Base-by-base conservation (phyloP, 257 asterid species). In the Solanum pennellii region DNA sequence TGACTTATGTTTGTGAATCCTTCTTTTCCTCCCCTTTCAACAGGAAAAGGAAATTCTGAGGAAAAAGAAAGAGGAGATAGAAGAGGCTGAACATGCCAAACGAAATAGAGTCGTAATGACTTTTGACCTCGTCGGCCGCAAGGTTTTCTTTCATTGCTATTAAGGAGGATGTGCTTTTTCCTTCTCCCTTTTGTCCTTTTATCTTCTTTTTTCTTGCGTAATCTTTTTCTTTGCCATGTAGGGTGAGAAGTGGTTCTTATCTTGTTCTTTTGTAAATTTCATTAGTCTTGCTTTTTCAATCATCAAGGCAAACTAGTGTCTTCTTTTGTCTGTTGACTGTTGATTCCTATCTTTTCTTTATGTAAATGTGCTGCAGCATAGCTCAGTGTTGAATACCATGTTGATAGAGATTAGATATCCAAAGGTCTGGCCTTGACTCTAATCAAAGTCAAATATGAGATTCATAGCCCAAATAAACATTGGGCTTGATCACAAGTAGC, bases 101-200 rank as follows among this genome's bases (percentile, higher is more conserved):
- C 92, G 98, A 76, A 93, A 86, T 87, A 94, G 93, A 94, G 97
- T 97, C 66, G 89, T 93, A 52, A 92, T 97, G 94, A 92, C 98
- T 76, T 95, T 97, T 89, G 99, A 97, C 90, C 91, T 97, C 79
- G 97, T 94, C 31, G 99, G 99, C 29, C 98, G 99, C 88, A 97
- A 97, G 98, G 99, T 97, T 47, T 86, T 25, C 68, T 79, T 80
- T 52, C 66, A 80, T 80, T 45, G 42, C 72, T 52, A 56, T 66
- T 44, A 77, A 72, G 20, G 47, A 68, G 31, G 56, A 29, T 82
- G 85, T 82, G 71, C 71, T 86, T 71, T 21, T 86, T 9, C 59
- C 68, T 45, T 62, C 42, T 35, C 52, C 82, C 56, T 84, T 82
- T 52, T 49, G 41, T 66, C 25, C 45, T 12, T 88, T 52, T 29